Percentiles rank a stretch among this genome's conserved stretches.
Conservation (phyloP, 208 protist species). For the Jaenimonas drosophilae region DNA sequence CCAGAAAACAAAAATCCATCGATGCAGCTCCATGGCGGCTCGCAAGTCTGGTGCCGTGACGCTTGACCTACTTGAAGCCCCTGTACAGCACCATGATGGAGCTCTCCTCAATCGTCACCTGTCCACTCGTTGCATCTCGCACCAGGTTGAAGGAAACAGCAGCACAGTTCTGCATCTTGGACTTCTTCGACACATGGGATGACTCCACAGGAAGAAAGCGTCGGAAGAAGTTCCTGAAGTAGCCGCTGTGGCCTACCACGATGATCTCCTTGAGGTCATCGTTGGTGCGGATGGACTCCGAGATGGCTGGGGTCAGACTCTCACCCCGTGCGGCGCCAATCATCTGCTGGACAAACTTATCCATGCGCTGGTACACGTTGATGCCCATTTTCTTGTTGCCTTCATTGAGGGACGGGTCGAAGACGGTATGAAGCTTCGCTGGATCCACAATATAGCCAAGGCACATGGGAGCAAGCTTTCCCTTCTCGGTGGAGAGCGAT, state of each 20-base stretch:
- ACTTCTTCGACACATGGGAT: slow-evolving; percentile 56
- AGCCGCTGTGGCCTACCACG: slow-evolving; percentile 87
- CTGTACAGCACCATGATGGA: slow-evolving; percentile 65
- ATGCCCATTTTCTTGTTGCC: slow-evolving; percentile 58
- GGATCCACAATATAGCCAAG: slow-evolving; percentile 35
- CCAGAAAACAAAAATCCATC: too few species aligned
- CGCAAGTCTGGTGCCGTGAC: too few species aligned
- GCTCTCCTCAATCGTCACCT: slow-evolving; percentile 63
- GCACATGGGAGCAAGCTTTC: slow-evolving; percentile 59
- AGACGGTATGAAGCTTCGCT: slow-evolving; percentile 18
- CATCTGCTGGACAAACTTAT: slow-evolving; percentile 65
- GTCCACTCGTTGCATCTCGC: slow-evolving; percentile 41
- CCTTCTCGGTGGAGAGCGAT: slow-evolving; percentile 59
- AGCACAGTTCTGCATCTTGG: slow-evolving; percentile 86
- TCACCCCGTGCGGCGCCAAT: slow-evolving; percentile 27
- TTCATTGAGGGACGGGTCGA: slow-evolving; percentile 65
- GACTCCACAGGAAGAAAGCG: slow-evolving; percentile 72
- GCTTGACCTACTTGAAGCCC: slow-evolving; percentile 35
- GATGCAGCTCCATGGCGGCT: too few species aligned
- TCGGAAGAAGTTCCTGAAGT: slow-evolving; percentile 82
- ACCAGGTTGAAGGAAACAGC: slow-evolving; percentile 76
- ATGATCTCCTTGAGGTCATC: slow-evolving; percentile 76
- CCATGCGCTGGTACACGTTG: slow-evolving; percentile 75
- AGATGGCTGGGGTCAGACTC: slow-evolving; percentile 10
- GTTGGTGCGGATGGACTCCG: slow-evolving; percentile 21